Conservation (phyloP, 1,284 basidiomycete species). For the Veloboletus limbatus region DNA sequence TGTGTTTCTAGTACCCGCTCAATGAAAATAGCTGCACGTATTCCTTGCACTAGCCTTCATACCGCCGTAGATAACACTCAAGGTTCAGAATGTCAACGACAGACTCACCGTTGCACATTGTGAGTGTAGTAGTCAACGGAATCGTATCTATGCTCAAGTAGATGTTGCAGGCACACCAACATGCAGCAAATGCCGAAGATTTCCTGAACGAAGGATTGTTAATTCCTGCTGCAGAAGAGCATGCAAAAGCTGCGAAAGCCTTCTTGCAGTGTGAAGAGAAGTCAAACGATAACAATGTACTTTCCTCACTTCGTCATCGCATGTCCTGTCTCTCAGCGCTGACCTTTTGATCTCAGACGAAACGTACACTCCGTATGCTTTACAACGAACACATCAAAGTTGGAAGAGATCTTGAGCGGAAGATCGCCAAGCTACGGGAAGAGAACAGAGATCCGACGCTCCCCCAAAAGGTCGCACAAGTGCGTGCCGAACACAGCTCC, state of each 20-base stretch:
- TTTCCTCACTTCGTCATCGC: constrained; percentile 14
- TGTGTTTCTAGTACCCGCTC: too few species aligned
- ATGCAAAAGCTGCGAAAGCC: constrained; percentile 67
- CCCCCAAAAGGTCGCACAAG: constrained; percentile 44
- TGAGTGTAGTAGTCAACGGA: constrained; percentile 15
- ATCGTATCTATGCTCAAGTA: not conserved
- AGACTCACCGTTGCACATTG: constrained; percentile 29
- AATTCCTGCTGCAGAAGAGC: constrained; percentile 63
- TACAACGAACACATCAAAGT: constrained; percentile 69
- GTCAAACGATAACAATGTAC: constrained; percentile 68
- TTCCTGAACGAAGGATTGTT: constrained; percentile 58
- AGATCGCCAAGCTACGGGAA: constrained; percentile 62
- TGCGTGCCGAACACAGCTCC: constrained; percentile 27
- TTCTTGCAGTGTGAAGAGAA: constrained; percentile 68
- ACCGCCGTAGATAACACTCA: not conserved
- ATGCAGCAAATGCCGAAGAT: constrained; percentile 77
- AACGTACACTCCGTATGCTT: constrained; percentile 69
- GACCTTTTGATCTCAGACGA: constrained; percentile 50
- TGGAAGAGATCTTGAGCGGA: constrained; percentile 65
- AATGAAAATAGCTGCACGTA: constrained; percentile 13
- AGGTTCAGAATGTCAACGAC: constrained; percentile 19
- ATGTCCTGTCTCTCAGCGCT: constrained; percentile 6
- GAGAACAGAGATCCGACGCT: constrained; percentile 72
- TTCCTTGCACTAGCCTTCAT: too few species aligned
- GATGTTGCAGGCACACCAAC: constrained; percentile 67